Conservation (phyloP, 1,284 basidiomycete species). For the Dichomitus squalens region DNA sequence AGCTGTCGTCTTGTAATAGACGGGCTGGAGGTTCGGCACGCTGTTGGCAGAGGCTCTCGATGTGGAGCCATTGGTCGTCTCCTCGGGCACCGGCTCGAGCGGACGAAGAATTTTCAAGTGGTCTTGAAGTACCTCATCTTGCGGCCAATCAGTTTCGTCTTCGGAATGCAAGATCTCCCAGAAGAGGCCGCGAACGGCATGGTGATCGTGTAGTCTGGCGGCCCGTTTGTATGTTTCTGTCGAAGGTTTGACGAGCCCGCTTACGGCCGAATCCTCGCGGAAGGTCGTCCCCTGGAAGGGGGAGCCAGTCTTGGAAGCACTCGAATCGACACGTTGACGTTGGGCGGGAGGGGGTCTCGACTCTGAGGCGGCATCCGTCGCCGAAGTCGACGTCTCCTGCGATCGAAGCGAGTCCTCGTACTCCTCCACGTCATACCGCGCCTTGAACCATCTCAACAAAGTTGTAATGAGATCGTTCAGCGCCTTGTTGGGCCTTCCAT, state of each 20-base stretch:
- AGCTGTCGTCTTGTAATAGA: no score
- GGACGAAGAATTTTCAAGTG: not conserved
- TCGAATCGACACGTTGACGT: no score
- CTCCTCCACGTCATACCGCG: not conserved
- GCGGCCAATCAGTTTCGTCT: not conserved
- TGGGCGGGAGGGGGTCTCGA: no score
- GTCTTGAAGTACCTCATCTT: not conserved
- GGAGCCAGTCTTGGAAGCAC: no score
- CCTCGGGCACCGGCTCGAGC: no score
- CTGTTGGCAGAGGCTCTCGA: no score
- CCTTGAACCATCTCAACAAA: not conserved
- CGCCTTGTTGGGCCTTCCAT: not conserved
- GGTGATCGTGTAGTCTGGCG: not conserved
- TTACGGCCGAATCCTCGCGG: not conserved
- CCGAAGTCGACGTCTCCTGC: not conserved
- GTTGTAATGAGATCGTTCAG: not conserved
- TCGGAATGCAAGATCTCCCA: no score
- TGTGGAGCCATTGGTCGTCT: no score
- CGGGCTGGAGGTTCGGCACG: no score
- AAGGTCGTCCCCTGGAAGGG: not conserved
- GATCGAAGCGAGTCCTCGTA: not conserved
- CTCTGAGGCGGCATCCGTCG: no score
- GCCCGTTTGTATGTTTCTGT: not conserved
- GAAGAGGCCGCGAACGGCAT: not conserved
- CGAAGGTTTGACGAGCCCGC: not conserved